Conservation (phyloP, 768 basidiomycete genomes). For the Termitomyces eurrhizus region DNA sequence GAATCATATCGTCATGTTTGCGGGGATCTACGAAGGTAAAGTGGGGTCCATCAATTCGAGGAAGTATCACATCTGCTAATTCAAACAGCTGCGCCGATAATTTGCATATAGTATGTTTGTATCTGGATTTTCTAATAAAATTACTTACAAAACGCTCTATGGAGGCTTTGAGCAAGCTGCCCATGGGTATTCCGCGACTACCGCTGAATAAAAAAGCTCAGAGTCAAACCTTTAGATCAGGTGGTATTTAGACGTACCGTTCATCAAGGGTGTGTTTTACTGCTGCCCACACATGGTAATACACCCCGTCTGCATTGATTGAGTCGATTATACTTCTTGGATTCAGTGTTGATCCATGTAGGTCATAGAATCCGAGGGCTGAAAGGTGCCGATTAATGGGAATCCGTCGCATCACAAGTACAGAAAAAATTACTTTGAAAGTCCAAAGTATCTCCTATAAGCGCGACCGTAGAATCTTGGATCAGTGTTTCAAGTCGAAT, state of each 20-base stretch:
- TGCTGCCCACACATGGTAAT: slow-evolving; percentile 29
- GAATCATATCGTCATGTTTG: slow-evolving; percentile 27
- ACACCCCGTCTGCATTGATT: slow-evolving; percentile 17
- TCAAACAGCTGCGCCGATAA: slow-evolving; percentile 41
- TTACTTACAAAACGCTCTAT: slow-evolving; percentile 28
- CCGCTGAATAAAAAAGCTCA: not conserved
- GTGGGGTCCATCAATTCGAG: slow-evolving; percentile 44
- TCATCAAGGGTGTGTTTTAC: slow-evolving; percentile 26
- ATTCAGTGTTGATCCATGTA: slow-evolving; percentile 26
- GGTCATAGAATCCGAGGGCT: slow-evolving; percentile 21
- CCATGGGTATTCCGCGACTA: slow-evolving; percentile 10
- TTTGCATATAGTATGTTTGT: not conserved
- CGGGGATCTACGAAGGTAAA: slow-evolving; percentile 51
- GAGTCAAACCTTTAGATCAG: not conserved
- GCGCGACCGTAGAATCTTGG: slow-evolving; percentile 23
- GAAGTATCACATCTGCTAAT: slow-evolving; percentile 39
- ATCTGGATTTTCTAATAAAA: not conserved
- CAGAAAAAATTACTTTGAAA: slow-evolving; percentile 35
- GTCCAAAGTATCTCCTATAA: slow-evolving; percentile 41
- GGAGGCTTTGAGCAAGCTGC: slow-evolving; percentile 12
- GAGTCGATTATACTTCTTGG: slow-evolving; percentile 17
- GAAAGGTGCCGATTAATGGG: not conserved
- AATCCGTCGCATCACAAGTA: not conserved
- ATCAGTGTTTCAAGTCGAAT: slow-evolving; percentile 14
- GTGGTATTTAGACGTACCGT: slow-evolving; percentile 5